Base-by-base conservation (phyloP, 148 eudicot genomes). In the Nyssa sinensis region DNA sequence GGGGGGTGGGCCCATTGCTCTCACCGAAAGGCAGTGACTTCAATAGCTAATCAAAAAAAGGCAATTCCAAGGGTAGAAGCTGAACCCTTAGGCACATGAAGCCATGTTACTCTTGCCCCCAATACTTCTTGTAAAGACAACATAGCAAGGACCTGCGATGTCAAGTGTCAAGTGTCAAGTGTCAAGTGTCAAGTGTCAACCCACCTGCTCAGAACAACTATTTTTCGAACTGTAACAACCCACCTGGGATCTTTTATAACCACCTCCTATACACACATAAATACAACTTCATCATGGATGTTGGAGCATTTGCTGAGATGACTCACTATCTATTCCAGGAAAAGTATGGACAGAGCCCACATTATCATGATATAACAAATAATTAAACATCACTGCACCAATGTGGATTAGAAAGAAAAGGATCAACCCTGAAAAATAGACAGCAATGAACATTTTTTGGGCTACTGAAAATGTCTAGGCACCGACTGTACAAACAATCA, bases 81-180 rank as follows among this genome's bases (percentile, higher is more conserved):
- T 53, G 49, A 60, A 32, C 33, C 58, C 49, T 1, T 3, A 37
- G 17, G 67, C 73, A 77, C 77, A 72, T 72, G 75, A 79, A 74
- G 75, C 78, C 82, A 79, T 79, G 82, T 79, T 79, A 79, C 82
- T 66, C 60, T 65, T 75, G 72, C 65, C 73, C 72, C 75, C 62
- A 35, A 17, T 27, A 33, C n/a, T n/a, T n/a, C 62, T 62, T 4
- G 37, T 28, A 30, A 49, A n/a, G n/a, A 69, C 66, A 64, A 69
- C 77, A 31, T 7, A 41, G 25, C n/a, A 64, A 64, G 59, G 75
- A 61, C 25, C 44, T 31, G 24, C 57, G 44, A 64, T n/a, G n/a
- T n/a, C n/a, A n/a, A n/a, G n/a, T n/a, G n/a, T n/a, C n/a, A n/a
- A n/a, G n/a, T n/a, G n/a, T n/a, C n/a, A n/a, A n/a, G n/a, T n/a